Conservation (phyloP, 352 stramenopile genomes). For the Pythium dissimile region DNA sequence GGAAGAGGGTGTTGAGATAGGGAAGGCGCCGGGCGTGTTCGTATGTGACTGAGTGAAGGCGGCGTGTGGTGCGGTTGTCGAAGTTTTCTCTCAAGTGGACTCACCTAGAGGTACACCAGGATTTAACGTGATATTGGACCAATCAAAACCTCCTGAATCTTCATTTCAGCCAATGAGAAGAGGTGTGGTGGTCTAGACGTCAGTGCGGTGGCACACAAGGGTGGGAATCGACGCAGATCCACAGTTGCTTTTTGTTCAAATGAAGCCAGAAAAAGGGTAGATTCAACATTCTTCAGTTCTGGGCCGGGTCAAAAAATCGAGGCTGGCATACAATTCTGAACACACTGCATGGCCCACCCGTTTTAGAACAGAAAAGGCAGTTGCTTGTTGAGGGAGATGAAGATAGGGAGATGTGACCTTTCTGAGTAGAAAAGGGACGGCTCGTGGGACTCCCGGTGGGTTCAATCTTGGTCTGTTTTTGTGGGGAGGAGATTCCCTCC, state of each 20-base stretch:
- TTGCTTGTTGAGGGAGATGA: constrained; percentile 7
- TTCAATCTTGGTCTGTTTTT: constrained; percentile 9
- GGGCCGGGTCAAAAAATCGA: background rate
- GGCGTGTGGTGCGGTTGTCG: background rate
- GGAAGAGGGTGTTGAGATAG: background rate
- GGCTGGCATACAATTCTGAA: background rate
- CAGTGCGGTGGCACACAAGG: constrained; percentile 9
- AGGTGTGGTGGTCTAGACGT: background rate
- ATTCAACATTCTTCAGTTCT: constrained; percentile 7
- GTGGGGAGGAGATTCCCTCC: background rate
- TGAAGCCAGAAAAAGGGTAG: background rate
- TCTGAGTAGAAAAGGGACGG: background rate
- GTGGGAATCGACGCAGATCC: constrained; percentile 18
- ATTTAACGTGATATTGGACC: background rate
- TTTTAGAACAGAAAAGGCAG: constrained; percentile 6
- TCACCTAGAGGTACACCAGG: too few relatives aligned
- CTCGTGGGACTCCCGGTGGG: constrained; percentile 2
- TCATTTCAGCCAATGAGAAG: constrained; percentile 22
- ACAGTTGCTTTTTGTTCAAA: too few relatives aligned
- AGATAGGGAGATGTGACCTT: constrained; percentile 3
- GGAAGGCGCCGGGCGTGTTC: background rate
- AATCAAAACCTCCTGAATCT: constrained; percentile 23
- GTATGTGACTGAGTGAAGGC: background rate
- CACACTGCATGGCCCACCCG: background rate
- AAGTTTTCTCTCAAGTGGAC: background rate